Evolutionary conservation across 352 stramenopile genomes (phyloP), one percentile per base, ranked within the genome.

Genomic region (Globisporangium viniferum): DNA sequence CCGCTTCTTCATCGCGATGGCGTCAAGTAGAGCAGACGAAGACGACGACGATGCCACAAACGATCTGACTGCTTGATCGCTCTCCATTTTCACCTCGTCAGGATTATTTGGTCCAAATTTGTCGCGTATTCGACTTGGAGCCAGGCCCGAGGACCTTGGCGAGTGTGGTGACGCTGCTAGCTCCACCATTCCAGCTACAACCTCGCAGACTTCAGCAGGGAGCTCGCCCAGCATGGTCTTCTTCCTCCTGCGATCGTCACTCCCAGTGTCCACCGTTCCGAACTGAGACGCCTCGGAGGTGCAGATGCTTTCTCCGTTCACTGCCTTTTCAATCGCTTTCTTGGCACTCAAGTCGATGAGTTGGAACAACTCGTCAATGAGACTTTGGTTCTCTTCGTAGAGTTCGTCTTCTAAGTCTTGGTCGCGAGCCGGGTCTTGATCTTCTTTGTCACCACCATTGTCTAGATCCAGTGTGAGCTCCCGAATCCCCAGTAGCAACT

Each of bases 281-380:
- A 36, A 8, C 15, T 22, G 51, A 27, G 62, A 67, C 8, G 35
- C 51, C 22, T 61, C 62, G 5, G 62, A 55, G 15, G 61, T n/a
- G 22, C 33, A 60, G 12, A 67, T 8, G 2, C 62, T 55, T 29
- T 51, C 48, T 15, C 61, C 48, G 15, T 61, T 55, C 8, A 24
- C 62, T n/a, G 49, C 51, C 33, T 20, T 59, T 29, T 54, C 48
- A 53, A 67, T 56, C 3, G 61, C 62, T 51, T 62, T 33, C 14
- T 74, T 59, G 8, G 78, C 57, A 29, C 74, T 82, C 20, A 48
- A n/a, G 44, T 59, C n/a, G 9, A 82, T 74, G 24, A 61, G 12
- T 60, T 72, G 70, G 3, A 73, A 54, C 14, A 78, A 54, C 54
- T 74, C 69, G n/a, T 39, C 48, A 48, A 70, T 73, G 3, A 29